These are phyloP conservation scores for Cryptococcus neoformans DNA, from an alignment of 1,284 basidiomycete genomes.

Conservation along the genomic window DNA sequence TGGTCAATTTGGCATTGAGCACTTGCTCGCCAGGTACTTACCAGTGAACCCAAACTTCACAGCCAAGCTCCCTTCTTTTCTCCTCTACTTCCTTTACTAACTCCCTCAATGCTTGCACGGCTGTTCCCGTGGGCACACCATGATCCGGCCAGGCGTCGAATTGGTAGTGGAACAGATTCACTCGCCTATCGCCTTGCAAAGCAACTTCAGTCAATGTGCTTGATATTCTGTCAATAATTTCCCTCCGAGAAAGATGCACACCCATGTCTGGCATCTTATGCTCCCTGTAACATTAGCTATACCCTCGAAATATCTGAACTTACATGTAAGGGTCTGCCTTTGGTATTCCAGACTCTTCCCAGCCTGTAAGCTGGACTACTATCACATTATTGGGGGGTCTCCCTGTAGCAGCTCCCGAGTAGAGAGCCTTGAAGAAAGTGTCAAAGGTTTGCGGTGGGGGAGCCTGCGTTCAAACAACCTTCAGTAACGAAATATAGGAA, in stretches of 20 bases:
- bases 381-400: constrained; percentile 24
- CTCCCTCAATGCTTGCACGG: constrained; percentile 20
- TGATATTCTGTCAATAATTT: constrained; percentile 11
- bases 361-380: constrained; percentile 44
- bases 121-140: constrained; percentile 36
- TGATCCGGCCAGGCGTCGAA: constrained; percentile 46
- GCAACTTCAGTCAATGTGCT: constrained; percentile 14
- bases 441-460: constrained; percentile 32
- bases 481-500: not conserved
- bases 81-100: constrained; percentile 25
- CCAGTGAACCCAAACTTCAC: constrained; percentile 49
- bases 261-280: constrained; percentile 8
- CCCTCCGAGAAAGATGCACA: constrained; percentile 1
- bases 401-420: constrained; percentile 20
- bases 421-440: constrained; percentile 36
- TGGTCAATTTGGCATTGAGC: not conserved
- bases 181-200: constrained; percentile 5
- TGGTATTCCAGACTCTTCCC: constrained; percentile 29
- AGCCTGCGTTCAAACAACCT: constrained; percentile 21
- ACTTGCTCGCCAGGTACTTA: constrained; percentile 14
- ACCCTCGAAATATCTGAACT: constrained; percentile 1
- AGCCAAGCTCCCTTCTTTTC: constrained; percentile 17
- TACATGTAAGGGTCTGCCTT: constrained; percentile 45
- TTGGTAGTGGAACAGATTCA: constrained; percentile 34
- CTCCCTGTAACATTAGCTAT: constrained; percentile 3